These are phyloP conservation scores for Didymella lethalis DNA, from an alignment of 2,329 filamentous ascomycete genomes.

Conservation along the genomic window DNA sequence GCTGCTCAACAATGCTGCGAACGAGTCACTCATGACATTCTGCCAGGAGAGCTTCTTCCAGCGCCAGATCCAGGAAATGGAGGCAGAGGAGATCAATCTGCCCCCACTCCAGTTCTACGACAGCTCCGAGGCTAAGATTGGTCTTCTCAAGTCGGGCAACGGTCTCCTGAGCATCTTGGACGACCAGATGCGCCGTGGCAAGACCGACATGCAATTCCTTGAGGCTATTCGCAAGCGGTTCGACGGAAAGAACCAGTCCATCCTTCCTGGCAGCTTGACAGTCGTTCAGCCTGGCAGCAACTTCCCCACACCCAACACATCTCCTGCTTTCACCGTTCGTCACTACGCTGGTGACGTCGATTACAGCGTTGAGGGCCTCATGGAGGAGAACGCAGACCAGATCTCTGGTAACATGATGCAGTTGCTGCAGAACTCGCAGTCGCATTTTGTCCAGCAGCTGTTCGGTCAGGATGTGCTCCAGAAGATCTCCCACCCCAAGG, in stretches of 20 bases:
- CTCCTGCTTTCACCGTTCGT: constrained; percentile 85
- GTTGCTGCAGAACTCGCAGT: constrained; percentile 86
- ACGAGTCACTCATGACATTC: constrained; percentile 90
- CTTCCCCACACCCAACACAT: constrained; percentile 81
- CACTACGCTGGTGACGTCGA: constrained; percentile 98
- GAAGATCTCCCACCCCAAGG: constrained; percentile 90
- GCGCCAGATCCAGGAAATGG: constrained; percentile 88
- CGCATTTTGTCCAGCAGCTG: constrained; percentile 84
- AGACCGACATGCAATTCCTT: constrained; percentile 86
- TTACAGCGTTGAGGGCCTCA: constrained; percentile 83
- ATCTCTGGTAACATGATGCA: constrained; percentile 97
- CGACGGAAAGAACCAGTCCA: constrained; percentile 91
- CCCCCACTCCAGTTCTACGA: constrained; percentile 96
- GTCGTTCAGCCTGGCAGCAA: constrained; percentile 86
- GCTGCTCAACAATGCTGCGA: constrained; percentile 91
- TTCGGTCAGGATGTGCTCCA: constrained; percentile 97
- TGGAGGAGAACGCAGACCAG: constrained; percentile 95
- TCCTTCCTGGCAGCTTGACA: constrained; percentile 77
- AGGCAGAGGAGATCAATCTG: constrained; percentile 91
- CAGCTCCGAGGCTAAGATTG: constrained; percentile 92
- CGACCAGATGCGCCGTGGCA: constrained; percentile 89
- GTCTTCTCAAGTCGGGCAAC: constrained; percentile 89
- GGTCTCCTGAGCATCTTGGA: constrained; percentile 93
- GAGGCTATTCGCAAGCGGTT: constrained; percentile 93
- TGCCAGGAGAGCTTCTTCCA: constrained; percentile 97